These are phyloP conservation scores for Aspergillus arachidicola DNA, from an alignment of 2,329 filamentous ascomycete genomes.

Conservation along the genomic window DNA sequence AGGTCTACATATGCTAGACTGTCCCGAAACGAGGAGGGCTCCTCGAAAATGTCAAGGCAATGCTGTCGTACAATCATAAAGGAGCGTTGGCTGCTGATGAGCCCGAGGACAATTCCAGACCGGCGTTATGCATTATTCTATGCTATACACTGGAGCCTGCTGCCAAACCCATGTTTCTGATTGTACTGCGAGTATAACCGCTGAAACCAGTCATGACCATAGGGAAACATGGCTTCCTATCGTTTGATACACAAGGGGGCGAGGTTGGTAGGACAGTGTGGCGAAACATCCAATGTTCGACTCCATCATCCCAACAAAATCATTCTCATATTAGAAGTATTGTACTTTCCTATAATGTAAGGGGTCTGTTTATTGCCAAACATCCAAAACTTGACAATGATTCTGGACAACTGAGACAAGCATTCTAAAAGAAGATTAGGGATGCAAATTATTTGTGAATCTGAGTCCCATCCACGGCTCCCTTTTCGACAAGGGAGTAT, in stretches of 20 bases:
- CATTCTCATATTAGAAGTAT: background rate
- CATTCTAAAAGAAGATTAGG: background rate
- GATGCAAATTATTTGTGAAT: background rate
- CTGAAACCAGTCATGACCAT: background rate
- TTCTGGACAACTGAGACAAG: background rate
- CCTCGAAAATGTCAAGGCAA: background rate
- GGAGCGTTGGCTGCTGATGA: background rate
- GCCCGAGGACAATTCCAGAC: background rate
- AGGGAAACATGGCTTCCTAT: background rate
- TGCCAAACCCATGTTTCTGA: background rate
- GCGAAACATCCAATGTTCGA: background rate
- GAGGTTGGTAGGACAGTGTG: background rate
- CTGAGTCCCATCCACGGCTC: background rate
- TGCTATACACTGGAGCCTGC: background rate
- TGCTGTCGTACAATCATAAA: background rate
- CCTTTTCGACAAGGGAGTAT: background rate
- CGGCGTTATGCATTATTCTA: background rate
- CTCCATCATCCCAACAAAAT: background rate
- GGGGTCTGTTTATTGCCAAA: background rate
- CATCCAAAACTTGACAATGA: background rate
- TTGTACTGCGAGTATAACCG: background rate
- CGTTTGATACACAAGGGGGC: background rate
- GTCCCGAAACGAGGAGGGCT: background rate
- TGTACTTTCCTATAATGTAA: background rate
- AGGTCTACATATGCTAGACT: background rate